Evolutionary conservation across 257 asterid genomes (phyloP).

Genomic region (Paulownia fortunei): DNA sequence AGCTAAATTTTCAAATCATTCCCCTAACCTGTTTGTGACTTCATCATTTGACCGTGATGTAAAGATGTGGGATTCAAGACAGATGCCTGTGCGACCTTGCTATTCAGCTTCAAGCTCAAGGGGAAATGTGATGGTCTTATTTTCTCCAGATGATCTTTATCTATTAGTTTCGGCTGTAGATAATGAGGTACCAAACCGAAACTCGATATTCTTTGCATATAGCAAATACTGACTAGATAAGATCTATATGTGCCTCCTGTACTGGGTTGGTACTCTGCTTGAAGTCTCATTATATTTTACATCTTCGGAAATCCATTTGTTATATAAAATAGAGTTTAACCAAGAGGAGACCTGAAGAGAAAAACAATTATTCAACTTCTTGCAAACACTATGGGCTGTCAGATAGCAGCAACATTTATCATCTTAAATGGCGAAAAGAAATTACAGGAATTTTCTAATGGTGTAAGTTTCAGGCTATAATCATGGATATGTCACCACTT

Average conservation of each 20-base stretch:
- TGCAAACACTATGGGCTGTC: too few species aligned
- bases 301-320: too few species aligned
- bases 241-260: too few species aligned
- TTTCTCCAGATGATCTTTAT: slow-evolving; percentile 88
- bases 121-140: slow-evolving; percentile 90
- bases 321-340: too few species aligned
- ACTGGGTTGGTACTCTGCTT: too few species aligned
- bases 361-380: too few species aligned
- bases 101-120: slow-evolving; percentile 66
- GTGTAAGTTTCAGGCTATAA: neutral
- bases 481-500: neutral
- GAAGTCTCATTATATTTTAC: too few species aligned
- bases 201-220: neutral
- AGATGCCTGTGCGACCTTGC: slow-evolving; percentile 62
- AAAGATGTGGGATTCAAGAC: slow-evolving; percentile 91
- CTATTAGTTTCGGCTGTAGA: slow-evolving; percentile 83
- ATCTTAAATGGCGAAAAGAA: neutral
- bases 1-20: slow-evolving; percentile 76
- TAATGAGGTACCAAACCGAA: slow-evolving; percentile 64
- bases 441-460: neutral
- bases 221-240: neutral
- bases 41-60: slow-evolving; percentile 83
- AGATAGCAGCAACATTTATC: neutral
- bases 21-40: slow-evolving; percentile 70
- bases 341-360: too few species aligned